These are phyloP conservation scores for Pythium chondricola DNA, from an alignment of 352 stramenopile species.

Conservation along the genomic window DNA sequence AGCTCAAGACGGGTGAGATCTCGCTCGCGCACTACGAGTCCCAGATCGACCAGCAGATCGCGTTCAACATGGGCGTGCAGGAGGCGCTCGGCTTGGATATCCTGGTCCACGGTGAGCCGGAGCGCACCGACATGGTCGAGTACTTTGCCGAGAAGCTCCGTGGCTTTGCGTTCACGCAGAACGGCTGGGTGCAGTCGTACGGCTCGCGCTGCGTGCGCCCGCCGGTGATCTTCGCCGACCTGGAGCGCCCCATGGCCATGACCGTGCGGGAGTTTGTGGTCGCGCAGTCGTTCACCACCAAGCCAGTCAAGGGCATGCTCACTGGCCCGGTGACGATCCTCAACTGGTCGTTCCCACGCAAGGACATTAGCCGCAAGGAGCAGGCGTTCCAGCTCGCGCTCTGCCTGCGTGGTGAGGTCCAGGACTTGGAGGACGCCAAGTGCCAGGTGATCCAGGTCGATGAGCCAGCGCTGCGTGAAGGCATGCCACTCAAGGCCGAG, in stretches of 20 bases:
- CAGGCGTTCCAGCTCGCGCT: slow-evolving; percentile 88
- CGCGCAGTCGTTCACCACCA: slow-evolving; percentile 85
- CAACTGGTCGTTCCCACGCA: slow-evolving; percentile 93
- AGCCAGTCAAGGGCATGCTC: slow-evolving; percentile 93
- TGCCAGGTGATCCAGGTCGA: slow-evolving; percentile 90
- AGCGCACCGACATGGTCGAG: slow-evolving; percentile 94
- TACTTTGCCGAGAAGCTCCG: slow-evolving; percentile 93
- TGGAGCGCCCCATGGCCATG: slow-evolving; percentile 83
- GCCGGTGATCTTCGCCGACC: slow-evolving; percentile 88
- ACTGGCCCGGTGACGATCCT: slow-evolving; percentile 92
- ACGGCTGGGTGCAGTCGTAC: slow-evolving; percentile 94
- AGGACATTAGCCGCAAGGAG: slow-evolving; percentile 87
- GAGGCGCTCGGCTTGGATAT: slow-evolving; percentile 91
- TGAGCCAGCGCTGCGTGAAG: slow-evolving; percentile 89
- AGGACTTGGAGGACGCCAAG: slow-evolving; percentile 85
- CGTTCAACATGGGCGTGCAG: slow-evolving; percentile 88
- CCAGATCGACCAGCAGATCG: slow-evolving; percentile 91
- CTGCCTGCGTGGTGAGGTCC: slow-evolving; percentile 88
- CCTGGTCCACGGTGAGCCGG: slow-evolving; percentile 90
- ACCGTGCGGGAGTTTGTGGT: slow-evolving; percentile 89
- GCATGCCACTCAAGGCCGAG: slow-evolving; percentile 82
- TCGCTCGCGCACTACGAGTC: slow-evolving; percentile 51
- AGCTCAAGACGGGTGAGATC: slow-evolving; percentile 53
- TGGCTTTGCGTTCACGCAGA: slow-evolving; percentile 89
- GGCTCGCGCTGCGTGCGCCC: slow-evolving; percentile 89